Conservation (phyloP, 1,284 basidiomycete genomes). For the Cystobasidium sp. region DNA sequence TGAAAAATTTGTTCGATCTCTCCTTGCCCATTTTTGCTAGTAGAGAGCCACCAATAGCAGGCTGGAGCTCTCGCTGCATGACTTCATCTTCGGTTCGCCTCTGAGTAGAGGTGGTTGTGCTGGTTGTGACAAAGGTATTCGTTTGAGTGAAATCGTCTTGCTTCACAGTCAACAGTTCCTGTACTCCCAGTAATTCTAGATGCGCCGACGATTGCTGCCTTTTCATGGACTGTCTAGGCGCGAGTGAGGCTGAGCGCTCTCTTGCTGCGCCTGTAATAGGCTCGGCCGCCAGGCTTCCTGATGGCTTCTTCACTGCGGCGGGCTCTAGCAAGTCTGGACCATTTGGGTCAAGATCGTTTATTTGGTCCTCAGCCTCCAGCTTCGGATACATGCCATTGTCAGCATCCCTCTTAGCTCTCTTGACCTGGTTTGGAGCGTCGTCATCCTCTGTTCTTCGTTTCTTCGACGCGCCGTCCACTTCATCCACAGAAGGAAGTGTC, state of each 20-base stretch:
- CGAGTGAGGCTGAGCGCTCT: background rate
- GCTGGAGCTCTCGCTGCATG: background rate
- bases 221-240: background rate
- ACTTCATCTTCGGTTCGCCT: background rate
- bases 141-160: background rate
- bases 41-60: background rate
- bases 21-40: slow-evolving; percentile 20
- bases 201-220: slow-evolving; percentile 15
- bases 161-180: slow-evolving; percentile 13
- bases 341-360: background rate
- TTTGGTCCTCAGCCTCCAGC: background rate
- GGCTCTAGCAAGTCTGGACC: slow-evolving; percentile 8
- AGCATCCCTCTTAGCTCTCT: background rate
- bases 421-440: background rate
- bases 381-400: background rate
- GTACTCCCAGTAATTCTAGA: slow-evolving; percentile 28
- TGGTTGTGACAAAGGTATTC: background rate
- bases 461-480: background rate
- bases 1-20: slow-evolving; percentile 14
- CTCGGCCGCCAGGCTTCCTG: background rate
- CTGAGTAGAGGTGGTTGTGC: background rate
- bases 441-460: slow-evolving; percentile 5
- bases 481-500: background rate
- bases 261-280: background rate
- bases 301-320: background rate